Conservation (phyloP, 2,329 filamentous ascomycete genomes). For the Aspergillus pseudoviridinutans region DNA sequence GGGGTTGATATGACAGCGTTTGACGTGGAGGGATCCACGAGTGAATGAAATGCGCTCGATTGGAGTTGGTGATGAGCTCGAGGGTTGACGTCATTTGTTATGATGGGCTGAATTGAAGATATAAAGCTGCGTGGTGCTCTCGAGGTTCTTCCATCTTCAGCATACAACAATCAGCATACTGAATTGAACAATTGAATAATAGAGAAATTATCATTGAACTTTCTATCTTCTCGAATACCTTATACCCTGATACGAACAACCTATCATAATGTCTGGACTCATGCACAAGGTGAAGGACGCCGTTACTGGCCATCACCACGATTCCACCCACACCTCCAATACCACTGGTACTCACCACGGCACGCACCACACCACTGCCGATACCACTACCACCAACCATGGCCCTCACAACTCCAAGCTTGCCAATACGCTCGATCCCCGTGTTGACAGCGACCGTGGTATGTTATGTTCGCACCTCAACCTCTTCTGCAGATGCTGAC, state of each 20-base stretch:
- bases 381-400: constrained; percentile 6
- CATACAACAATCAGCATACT: not conserved
- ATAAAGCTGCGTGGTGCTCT: not conserved
- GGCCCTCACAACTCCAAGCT: constrained; percentile 14
- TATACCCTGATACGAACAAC: not conserved
- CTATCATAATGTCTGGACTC: constrained; percentile 38
- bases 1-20: not conserved
- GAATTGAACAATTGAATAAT: not conserved
- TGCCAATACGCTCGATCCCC: constrained; percentile 19
- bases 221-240: not conserved
- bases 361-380: not conserved
- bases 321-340: constrained; percentile 5
- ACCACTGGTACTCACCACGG: not conserved
- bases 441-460: constrained; percentile 16
- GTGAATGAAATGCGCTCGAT: not conserved
- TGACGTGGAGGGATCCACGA: not conserved
- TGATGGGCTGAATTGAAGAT: not conserved
- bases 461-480: not conserved
- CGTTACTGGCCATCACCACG: constrained; percentile 26
- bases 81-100: not conserved
- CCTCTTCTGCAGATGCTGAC: not conserved
- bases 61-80: not conserved
- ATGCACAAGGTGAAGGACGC: constrained; percentile 46
- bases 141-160: not conserved
- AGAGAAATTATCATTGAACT: not conserved